Evolutionary conservation across 495 filamentous ascomycete genomes (phyloP).

Genomic region (Acidomyces sp.): DNA sequence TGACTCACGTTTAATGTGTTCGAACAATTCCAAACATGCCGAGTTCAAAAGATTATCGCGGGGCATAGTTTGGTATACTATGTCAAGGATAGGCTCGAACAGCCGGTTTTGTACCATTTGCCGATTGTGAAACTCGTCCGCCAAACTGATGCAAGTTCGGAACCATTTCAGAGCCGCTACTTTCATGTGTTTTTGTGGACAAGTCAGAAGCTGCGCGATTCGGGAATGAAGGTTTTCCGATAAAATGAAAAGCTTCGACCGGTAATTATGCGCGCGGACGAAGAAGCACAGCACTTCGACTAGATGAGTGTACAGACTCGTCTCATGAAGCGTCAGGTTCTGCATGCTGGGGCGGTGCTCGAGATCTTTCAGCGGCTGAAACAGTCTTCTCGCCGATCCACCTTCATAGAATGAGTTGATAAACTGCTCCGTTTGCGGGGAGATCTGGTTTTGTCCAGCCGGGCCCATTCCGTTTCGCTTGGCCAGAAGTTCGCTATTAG

Average conservation of each 20-base stretch:
- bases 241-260: slow-evolving; percentile 79
- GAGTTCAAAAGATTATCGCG: slow-evolving; percentile 93
- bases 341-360: slow-evolving; percentile 48
- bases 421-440: slow-evolving; percentile 71
- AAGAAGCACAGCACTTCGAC: slow-evolving; percentile 94
- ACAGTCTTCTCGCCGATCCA: slow-evolving; percentile 74
- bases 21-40: slow-evolving; percentile 91
- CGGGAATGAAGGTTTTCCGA: slow-evolving; percentile 64
- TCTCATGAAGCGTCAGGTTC: slow-evolving; percentile 60
- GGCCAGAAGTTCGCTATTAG: slow-evolving; percentile 53
- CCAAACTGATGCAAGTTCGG: slow-evolving; percentile 68
- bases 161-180: slow-evolving; percentile 90
- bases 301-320: slow-evolving; percentile 75
- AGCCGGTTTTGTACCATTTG: slow-evolving; percentile 74
- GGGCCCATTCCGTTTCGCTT: slow-evolving; percentile 35
- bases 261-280: slow-evolving; percentile 72
- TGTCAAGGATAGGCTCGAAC: slow-evolving; percentile 76
- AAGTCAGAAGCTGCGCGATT: slow-evolving; percentile 69
- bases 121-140: slow-evolving; percentile 85
- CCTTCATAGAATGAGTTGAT: slow-evolving; percentile 80
- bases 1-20: slow-evolving; percentile 72
- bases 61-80: slow-evolving; percentile 81
- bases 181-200: slow-evolving; percentile 85
- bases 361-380: slow-evolving; percentile 73
- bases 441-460: slow-evolving; percentile 14